phyloP scores from a whole-genome alignment of 2,329 filamentous ascomycete genomes.

The Stachybotrys chartarum region DNA sequence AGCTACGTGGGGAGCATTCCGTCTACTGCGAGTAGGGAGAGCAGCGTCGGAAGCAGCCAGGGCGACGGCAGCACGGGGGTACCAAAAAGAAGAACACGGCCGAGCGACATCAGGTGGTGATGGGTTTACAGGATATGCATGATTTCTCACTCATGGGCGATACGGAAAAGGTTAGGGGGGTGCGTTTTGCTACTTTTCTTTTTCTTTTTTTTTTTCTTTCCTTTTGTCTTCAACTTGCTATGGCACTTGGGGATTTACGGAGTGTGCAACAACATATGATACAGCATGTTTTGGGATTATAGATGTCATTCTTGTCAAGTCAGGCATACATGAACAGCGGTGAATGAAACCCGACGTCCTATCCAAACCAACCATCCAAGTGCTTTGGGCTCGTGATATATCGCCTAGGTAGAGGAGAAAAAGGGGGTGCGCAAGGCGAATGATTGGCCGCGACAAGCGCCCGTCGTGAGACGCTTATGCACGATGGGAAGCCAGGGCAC shows the following conservation, averaged over 20 bases:
- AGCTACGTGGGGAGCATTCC: not conserved
- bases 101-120: conserved; percentile 17
- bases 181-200: not conserved
- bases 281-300: not conserved
- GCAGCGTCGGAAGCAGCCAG: conserved; percentile 1
- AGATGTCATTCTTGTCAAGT: not conserved
- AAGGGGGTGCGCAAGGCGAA: not conserved
- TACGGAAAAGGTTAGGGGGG: not conserved
- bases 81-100: conserved; percentile 17
- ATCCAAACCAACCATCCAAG: no score
- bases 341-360: no score
- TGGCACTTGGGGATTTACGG: not conserved
- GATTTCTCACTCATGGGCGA: not conserved
- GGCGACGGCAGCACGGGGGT: conserved; percentile 2
- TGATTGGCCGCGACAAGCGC: not conserved
- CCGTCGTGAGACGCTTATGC: not conserved
- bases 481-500: not conserved
- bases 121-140: conserved; percentile 3
- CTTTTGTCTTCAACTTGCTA: not conserved
- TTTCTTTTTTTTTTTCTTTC: not conserved
- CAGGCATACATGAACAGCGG: no score
- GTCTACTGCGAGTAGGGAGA: not conserved
- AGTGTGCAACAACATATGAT: not conserved
- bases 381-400: no score
- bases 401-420: not conserved